Evolutionary conservation across 78 protist species (phyloP).

Genomic region (Dictyostelium intermedium): DNA sequence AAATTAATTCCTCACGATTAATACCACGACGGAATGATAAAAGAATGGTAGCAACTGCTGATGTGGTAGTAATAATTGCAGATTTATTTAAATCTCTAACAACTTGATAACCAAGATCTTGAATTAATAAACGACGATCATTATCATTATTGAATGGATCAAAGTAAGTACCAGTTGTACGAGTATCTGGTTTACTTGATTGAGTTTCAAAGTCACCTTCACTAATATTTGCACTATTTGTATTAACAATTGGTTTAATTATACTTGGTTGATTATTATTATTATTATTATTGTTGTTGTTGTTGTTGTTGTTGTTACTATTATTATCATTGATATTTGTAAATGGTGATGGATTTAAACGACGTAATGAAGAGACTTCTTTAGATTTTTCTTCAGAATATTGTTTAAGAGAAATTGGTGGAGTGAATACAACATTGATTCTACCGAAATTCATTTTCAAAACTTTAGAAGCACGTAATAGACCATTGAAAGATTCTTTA

Average conservation of each 20-base stretch:
- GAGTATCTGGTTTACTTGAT: neutral
- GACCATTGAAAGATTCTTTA: conserved; percentile 66
- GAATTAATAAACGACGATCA: conserved; percentile 53
- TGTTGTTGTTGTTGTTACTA: too few relatives aligned
- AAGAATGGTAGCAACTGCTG: conserved; percentile 75
- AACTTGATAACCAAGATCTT: conserved; percentile 59
- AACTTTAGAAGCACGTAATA: conserved; percentile 70
- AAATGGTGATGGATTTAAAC: neutral
- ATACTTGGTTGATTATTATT: neutral
- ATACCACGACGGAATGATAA: conserved; percentile 82
- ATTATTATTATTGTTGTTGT: too few relatives aligned
- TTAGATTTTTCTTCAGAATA: conserved; percentile 29
- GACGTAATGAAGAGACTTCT: neutral
- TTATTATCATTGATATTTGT: too few relatives aligned
- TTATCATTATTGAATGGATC: conserved; percentile 68
- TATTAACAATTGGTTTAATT: neutral
- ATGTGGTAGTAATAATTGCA: conserved; percentile 53
- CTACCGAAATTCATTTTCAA: conserved; percentile 77
- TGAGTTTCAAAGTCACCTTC: conserved; percentile 66
- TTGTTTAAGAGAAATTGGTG: conserved; percentile 75
- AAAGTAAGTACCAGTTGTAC: conserved; percentile 23
- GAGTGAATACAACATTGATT: conserved; percentile 69
- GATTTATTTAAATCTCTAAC: conserved; percentile 46
- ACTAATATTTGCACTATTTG: conserved; percentile 32
- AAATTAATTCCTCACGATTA: conserved; percentile 69